A percentile compares a stretch with the other conserved stretches of the same genome.
These are phyloP conservation scores for Debaryomycetaceae sp. DNA, from an alignment of 1,139 yeast genomes.

Conservation along the genomic window DNA sequence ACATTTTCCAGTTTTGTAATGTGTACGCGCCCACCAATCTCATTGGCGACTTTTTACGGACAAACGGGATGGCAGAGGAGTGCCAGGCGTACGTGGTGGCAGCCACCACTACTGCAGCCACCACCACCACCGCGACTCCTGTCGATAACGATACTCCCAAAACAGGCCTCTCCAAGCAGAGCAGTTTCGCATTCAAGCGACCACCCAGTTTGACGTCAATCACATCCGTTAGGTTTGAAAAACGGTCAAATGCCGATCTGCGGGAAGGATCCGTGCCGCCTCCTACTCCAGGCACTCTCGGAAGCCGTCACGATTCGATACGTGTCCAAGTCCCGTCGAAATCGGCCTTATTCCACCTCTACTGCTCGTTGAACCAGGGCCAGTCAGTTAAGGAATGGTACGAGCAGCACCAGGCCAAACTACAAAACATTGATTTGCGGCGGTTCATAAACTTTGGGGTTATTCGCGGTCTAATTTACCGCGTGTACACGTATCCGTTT, in stretches of 20 bases:
- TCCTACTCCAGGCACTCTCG: no score
- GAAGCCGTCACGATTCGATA: no score
- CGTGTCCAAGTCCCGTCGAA: conserved; percentile 52
- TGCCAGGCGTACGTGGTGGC: conserved; percentile 72
- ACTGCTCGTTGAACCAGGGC: conserved; percentile 72
- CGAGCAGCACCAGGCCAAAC: conserved; percentile 41
- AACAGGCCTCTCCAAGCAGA: not conserved
- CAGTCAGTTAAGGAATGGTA: conserved; percentile 77
- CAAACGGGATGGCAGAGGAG: conserved; percentile 55
- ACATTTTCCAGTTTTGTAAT: conserved; percentile 81
- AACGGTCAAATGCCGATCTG: no score
- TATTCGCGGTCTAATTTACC: conserved; percentile 66
- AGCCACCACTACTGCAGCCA: conserved; percentile 1
- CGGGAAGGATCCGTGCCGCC: no score
- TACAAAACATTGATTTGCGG: conserved; percentile 65
- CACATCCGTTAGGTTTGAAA: no score
- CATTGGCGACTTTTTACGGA: conserved; percentile 55
- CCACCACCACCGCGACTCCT: not conserved
- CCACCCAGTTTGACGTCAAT: no score
- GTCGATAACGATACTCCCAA: not conserved
- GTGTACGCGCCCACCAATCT: conserved; percentile 83
- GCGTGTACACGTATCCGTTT: conserved; percentile 72
- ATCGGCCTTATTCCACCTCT: conserved; percentile 60
- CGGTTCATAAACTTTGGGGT: conserved; percentile 83
- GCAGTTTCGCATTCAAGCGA: no score